Evolutionary conservation across 495 filamentous ascomycete species (phyloP).

Genomic region (Aspergillus hancockii): DNA sequence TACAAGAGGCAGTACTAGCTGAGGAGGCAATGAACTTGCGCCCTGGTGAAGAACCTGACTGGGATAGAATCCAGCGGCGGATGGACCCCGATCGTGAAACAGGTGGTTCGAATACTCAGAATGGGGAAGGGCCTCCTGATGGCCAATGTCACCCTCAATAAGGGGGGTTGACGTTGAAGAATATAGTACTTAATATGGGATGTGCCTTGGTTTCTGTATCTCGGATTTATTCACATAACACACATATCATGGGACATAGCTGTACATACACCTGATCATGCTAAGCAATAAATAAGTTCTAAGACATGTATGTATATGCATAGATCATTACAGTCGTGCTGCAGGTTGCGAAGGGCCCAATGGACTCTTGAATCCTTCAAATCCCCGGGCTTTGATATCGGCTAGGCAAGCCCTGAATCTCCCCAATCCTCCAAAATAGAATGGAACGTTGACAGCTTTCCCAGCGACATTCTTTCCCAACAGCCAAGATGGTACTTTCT

Average conservation of each 20-base stretch:
- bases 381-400: slow-evolving; percentile 14
- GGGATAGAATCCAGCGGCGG: slow-evolving; percentile 5
- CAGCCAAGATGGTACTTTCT: slow-evolving; percentile 28
- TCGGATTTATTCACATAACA: too few species aligned
- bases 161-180: background rate
- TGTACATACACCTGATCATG: too few species aligned
- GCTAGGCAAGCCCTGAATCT: slow-evolving; percentile 12
- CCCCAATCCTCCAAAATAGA: slow-evolving; percentile 21
- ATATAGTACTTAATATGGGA: too few species aligned
- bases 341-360: background rate
- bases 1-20: slow-evolving; percentile 6
- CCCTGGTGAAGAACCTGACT: slow-evolving; percentile 1
- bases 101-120: background rate
- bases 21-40: slow-evolving; percentile 3
- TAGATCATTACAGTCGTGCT: background rate
- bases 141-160: slow-evolving; percentile 4
- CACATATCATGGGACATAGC: too few species aligned
- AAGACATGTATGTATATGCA: too few species aligned
- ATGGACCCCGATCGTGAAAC: background rate
- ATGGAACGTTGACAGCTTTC: slow-evolving; percentile 21
- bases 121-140: background rate
- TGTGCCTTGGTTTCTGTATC: too few species aligned
- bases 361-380: slow-evolving; percentile 10
- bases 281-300: too few species aligned
- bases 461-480: slow-evolving; percentile 42